A percentile compares a stretch with the other conserved stretches of the same genome.
These are phyloP conservation scores for Schrenkiella parvula DNA, from an alignment of 345 rosid species.

Conservation along the genomic window DNA sequence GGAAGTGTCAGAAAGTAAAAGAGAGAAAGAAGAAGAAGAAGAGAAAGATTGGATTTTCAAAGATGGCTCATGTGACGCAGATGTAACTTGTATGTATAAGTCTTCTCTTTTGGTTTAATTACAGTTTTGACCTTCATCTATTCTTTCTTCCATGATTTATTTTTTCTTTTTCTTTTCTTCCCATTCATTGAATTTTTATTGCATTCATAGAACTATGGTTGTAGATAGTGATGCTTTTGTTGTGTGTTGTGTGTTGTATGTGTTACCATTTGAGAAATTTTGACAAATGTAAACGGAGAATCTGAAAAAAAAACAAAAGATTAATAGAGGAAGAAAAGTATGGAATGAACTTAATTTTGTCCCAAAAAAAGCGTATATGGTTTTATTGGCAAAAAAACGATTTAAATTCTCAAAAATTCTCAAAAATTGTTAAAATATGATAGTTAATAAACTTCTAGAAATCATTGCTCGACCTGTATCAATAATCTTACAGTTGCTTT, in stretches of 20 bases:
- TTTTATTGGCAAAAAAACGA: not conserved
- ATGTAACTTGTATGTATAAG: constrained; percentile 15
- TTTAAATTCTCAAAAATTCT: not conserved
- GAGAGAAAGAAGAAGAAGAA: not conserved
- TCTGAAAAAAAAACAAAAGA: not conserved
- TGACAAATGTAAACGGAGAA: not conserved
- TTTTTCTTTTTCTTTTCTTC: not conserved
- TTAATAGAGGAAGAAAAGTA: not conserved
- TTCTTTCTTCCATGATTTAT: not conserved
- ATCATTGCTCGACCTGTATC: not conserved
- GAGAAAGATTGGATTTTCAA: constrained; percentile 26
- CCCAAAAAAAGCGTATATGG: not conserved
- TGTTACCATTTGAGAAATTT: not conserved
- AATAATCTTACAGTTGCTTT: not conserved
- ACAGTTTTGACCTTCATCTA: constrained; percentile 19
- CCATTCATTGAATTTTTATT: not conserved
- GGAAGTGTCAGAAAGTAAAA: constrained; percentile 22
- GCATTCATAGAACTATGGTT: not conserved
- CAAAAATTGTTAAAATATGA: not conserved
- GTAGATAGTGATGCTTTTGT: not conserved
- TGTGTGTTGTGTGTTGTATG: not conserved
- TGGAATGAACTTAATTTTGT: not conserved
- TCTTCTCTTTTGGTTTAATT: constrained; percentile 13
- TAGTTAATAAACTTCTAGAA: not conserved
- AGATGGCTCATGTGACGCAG: constrained; percentile 41